Evolutionary conservation across 169 alveolate genomes (phyloP).

Genomic region (Cytauxzoon felis): DNA sequence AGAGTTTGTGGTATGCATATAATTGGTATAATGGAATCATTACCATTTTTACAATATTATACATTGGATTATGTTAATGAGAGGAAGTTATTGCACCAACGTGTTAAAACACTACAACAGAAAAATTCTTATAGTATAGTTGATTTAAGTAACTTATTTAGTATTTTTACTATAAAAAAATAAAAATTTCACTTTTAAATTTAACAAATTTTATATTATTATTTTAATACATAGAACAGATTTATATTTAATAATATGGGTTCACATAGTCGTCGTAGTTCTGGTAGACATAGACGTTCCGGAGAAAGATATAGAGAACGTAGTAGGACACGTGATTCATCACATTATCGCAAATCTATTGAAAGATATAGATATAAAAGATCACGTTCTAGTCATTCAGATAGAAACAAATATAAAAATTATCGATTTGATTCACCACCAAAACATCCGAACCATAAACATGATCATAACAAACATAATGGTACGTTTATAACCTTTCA

Average conservation of each 20-base stretch:
- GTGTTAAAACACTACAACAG: slow-evolving; percentile 43
- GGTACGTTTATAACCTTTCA: no score
- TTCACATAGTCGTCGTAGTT: no score
- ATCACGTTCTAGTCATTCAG: slow-evolving; percentile 1
- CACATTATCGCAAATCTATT: neutral
- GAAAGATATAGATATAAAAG: no score
- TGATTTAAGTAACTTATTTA: slow-evolving; percentile 27
- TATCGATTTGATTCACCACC: slow-evolving; percentile 64
- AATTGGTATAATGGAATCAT: slow-evolving; percentile 53
- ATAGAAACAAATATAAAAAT: slow-evolving; percentile 14
- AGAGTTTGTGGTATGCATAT: slow-evolving; percentile 58
- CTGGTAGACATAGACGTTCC: neutral
- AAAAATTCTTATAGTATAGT: slow-evolving; percentile 58
- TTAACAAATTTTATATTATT: neutral
- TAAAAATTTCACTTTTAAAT: neutral
- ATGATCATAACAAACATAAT: no score
- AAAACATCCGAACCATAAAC: no score
- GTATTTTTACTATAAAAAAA: slow-evolving; percentile 1
- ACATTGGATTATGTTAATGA: slow-evolving; percentile 58
- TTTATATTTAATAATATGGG: neutral
- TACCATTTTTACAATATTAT: slow-evolving; percentile 56
- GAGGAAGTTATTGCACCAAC: slow-evolving; percentile 32
- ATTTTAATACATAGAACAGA: neutral
- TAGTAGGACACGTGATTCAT: neutral
- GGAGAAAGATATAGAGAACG: neutral